Evolutionary conservation across 2,329 filamentous ascomycete species (phyloP), one percentile per base, ranked within the genome.

Genomic region (Epichloe sibirici): DNA sequence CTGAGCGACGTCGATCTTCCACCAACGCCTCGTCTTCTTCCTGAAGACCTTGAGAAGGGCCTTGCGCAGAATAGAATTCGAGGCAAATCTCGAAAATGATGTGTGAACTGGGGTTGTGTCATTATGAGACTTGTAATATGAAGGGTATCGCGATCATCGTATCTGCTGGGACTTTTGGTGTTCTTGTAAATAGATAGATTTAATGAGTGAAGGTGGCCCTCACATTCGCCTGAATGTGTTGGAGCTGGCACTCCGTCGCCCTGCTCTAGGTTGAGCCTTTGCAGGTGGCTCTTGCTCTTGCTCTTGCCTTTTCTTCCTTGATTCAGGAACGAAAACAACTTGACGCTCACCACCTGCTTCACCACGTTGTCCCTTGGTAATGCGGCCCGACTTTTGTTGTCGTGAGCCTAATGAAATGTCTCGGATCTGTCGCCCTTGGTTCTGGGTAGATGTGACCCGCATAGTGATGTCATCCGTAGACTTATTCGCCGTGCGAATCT

Each of bases 161-260:
- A 31, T 44, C 31, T 35, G n/a, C 17, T 40, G 31, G n/a, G 31
- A 51, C 7, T 34, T 31, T 31, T 31, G n/a, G 4, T 42, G 21
- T 61, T 59, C 21, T 53, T 45, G 54, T 57, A 55, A 57, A 59
- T 43, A 56, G 42, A 56, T 54, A 31, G 13, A 40, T 45, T 42
- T 9, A 28, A 39, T 48, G 42, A 39, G 25, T 38, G 4, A 23
- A 38, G 25, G 38, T 13, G 37, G 38, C n/a, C 25, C 38, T 51
- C 40, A 85, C 73, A 88, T 75, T 62, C 74, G 77, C 65, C 85
- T 78, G 66, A 90, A 87, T 42, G 82, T 82, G 68, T 91, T 90
- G 50, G 77, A 78, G 68, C 85, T 89, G 49, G 87, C 87, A 67
- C 85, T 90, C 61, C 86, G 74, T 61, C 86, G 79, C 52, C 71